Evolutionary conservation across 768 basidiomycete species (phyloP), one percentile per base, ranked within the genome.

Genomic region (Termitomyces sp.): DNA sequence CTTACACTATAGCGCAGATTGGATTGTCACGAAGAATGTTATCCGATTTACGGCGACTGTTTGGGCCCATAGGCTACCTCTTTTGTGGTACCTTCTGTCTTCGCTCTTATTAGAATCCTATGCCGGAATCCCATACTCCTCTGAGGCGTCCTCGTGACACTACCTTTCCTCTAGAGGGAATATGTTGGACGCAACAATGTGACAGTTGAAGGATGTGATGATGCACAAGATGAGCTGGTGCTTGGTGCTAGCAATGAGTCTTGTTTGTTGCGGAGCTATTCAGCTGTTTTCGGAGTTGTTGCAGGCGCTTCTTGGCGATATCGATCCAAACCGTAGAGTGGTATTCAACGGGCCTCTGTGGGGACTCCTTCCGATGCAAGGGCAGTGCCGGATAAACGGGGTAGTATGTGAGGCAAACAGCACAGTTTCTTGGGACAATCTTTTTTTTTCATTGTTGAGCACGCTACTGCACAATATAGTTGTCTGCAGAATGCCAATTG

Each of bases 361-460:
- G 85, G 87, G 87, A 89, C 88, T 87, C 82, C 78, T 78, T 77
- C 84, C 80, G 74, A 71, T 81, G 87, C 84, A 71, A 88, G 88
- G 85, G 62, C 63, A 66, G 82, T 90, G 87, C 84, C 74, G 81
- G 85, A 76, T 70, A 60, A 54, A 64, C 72, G 78, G 86, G 72
- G 87, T 90, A 89, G 88, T 90, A 90, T 89, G 74, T 83, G 87
- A 76, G 83, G 88, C 86, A 68, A 57, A 90, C 84, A 88, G 76
- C 24, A 19, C 10, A 26, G n/a, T 38, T 14, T 61, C 24, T 26
- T n/a, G n/a, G n/a, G n/a, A n/a, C n/a, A n/a, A n/a, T n/a, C 7
- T 22, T 10, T 42, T 12, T 19, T n/a, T 28, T 15, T 42, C 12
- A 19, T 3, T 24, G 17, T 32, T 12, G 28, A 37, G 14, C 5